Conservation (phyloP, 2,329 filamentous ascomycete genomes). For the Aurifilum marmelostoma region DNA sequence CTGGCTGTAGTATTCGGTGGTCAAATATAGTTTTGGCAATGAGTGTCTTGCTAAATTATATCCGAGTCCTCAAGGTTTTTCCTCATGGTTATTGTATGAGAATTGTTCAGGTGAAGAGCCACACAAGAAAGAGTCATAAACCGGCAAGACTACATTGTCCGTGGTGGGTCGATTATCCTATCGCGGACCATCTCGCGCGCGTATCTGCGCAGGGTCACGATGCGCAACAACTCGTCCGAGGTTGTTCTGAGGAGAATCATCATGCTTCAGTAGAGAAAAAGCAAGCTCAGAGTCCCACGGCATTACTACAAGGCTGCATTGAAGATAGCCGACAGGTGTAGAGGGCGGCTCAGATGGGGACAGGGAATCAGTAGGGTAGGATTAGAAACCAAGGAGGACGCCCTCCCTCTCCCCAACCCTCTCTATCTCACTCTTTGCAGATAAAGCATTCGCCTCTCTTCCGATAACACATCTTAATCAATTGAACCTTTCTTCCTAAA, state of each 20-base stretch:
- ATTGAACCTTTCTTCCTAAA: not conserved
- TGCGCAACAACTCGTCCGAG: not conserved
- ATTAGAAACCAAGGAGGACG: not conserved
- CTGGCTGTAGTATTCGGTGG: not conserved
- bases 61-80: too few species aligned
- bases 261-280: not conserved
- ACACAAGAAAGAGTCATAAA: slow-evolving; percentile 1
- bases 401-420: not conserved
- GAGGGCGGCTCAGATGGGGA: not conserved
- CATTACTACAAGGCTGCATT: not conserved
- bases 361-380: not conserved
- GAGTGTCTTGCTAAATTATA: not conserved
- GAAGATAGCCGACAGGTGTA: not conserved
- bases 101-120: not conserved
- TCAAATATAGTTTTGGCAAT: not conserved
- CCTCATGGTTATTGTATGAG: too few species aligned
- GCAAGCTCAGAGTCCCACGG: not conserved
- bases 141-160: not conserved
- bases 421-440: not conserved
- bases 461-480: not conserved
- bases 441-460: not conserved
- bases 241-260: not conserved
- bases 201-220: not conserved
- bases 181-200: not conserved
- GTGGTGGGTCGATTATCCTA: not conserved